Base-by-base conservation (phyloP, 768 basidiomycete species). In the Kwoniella sp. region DNA sequence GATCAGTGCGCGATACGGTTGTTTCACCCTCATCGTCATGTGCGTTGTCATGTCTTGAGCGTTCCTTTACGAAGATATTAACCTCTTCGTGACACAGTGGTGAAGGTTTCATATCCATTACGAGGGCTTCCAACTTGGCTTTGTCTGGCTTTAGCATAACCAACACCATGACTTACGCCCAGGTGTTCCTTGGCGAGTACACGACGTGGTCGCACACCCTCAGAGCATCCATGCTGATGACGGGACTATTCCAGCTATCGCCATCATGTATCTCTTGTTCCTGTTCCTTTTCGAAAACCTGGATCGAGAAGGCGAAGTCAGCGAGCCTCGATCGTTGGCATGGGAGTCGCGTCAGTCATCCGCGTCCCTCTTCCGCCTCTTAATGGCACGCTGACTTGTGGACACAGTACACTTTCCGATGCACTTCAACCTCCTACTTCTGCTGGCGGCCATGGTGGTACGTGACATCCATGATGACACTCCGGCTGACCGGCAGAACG, bases 71-170 rank as follows among this genome's bases (percentile, higher is more conserved):
- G n/a, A n/a, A n/a, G n/a, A n/a, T n/a, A n/a, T n/a, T n/a, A n/a
- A n/a, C n/a, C n/a, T n/a, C n/a, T 40, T 47, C 33, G 53, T 23
- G 11, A 15, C 27, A 15, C 17, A 67, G 67, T 7, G 67, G 67
- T 6, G 67, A 69, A 44, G 67, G 67, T n/a, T 62, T 69, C 57
- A 66, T 64, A 34, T 48, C 54, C 29, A 10, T 69, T 25, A 64
- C 53, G 3, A 31, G 56, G n/a, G 56, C 60, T 0, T 66, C 65
- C 56, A 63, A 53, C 29, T 19, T 26, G 15, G 60, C 67, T 10
- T 54, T 69, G 17, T 54, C 63, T 3, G 62, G 64, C 5, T 45
- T 69, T 20, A 59, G 56, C 8, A 33, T 41, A 5, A 39, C 54
- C 10, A 53, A 50, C 28, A 38, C 25, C 10, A 43, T 46, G 4